A percentile compares a stretch with the other conserved stretches of the same genome.
Evolutionary conservation across 2,329 filamentous ascomycete genomes (phyloP).

Genomic region (Aspergillus calidoustus): DNA sequence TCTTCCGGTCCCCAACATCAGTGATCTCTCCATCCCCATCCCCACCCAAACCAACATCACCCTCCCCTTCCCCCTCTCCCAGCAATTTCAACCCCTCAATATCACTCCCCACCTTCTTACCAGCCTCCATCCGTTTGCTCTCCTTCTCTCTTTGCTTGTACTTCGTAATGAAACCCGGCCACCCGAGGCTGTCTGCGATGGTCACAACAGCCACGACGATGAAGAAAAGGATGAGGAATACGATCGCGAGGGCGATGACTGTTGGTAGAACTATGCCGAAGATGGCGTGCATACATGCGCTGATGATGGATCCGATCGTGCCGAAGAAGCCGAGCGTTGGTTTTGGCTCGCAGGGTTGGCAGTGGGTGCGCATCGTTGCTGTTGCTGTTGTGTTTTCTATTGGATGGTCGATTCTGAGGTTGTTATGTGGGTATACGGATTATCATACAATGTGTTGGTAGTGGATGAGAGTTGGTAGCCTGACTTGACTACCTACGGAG

Average conservation of each 20-base stretch:
- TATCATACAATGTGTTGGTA: not conserved
- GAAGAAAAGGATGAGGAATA: not conserved
- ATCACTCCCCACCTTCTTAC: too few species aligned
- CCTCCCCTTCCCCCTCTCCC: not conserved
- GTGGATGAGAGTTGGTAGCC: not conserved
- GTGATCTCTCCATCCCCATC: not conserved
- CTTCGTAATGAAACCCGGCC: not conserved
- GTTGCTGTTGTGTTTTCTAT: not conserved
- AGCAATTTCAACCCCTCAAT: too few species aligned
- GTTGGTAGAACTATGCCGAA: not conserved
- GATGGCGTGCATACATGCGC: not conserved
- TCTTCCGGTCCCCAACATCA: not conserved
- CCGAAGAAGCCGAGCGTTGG: not conserved
- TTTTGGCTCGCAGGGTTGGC: not conserved
- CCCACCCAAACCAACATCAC: not conserved
- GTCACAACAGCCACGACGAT: not conserved
- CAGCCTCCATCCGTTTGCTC: not conserved
- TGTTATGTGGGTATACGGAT: not conserved
- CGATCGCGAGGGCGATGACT: not conserved
- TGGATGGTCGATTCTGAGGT: not conserved
- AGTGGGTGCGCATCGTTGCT: not conserved
- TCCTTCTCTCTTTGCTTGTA: not conserved
- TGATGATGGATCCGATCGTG: not conserved
- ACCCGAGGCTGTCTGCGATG: not conserved
- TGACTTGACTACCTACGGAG: too few species aligned